Percentiles rank a stretch among this genome's conserved stretches.
These are phyloP conservation scores for Eucalyptus sp. DNA, from an alignment of 345 rosid genomes.

Conservation along the genomic window DNA sequence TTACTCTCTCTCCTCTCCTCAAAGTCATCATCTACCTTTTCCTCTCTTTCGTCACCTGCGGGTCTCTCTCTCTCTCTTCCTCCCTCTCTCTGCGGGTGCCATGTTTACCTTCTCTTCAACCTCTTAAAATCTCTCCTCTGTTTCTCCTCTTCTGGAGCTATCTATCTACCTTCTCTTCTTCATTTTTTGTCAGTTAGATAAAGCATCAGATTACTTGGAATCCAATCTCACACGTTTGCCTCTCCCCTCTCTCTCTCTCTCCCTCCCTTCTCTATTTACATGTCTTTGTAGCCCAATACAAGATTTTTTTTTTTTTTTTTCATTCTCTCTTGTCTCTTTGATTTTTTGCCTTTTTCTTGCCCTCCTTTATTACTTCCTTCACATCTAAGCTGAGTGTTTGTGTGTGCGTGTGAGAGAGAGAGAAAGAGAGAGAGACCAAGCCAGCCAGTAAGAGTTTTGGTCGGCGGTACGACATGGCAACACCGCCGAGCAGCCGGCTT, in stretches of 20 bases:
- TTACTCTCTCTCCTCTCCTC: slow-evolving; percentile 7
- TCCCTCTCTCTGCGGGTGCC: not conserved
- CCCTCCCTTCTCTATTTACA: not conserved
- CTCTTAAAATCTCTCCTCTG: not conserved
- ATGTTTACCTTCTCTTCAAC: not conserved
- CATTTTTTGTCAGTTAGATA: not conserved
- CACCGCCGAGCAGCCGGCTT: slow-evolving; percentile 40
- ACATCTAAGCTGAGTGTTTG: not conserved
- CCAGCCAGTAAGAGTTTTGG: not conserved
- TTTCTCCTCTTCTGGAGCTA: not conserved
- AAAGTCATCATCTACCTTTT: slow-evolving; percentile 24
- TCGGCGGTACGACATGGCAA: slow-evolving; percentile 22
- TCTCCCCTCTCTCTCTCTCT: not conserved
- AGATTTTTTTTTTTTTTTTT: not conserved
- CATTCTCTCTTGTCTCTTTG: not conserved
- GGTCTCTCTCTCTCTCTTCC: slow-evolving; percentile 11
- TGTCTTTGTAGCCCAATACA: not conserved
- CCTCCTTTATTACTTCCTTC: not conserved
- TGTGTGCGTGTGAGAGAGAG: not conserved
- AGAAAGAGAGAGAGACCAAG: not conserved
- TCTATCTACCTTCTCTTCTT: not conserved
- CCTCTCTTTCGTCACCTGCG: slow-evolving; percentile 9
- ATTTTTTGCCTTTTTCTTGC: not conserved
- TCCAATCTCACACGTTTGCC: slow-evolving; percentile 7
- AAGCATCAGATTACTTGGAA: not conserved